Conservation (phyloP, 108 stramenopile species). For the Cyclotella kingstonii region DNA sequence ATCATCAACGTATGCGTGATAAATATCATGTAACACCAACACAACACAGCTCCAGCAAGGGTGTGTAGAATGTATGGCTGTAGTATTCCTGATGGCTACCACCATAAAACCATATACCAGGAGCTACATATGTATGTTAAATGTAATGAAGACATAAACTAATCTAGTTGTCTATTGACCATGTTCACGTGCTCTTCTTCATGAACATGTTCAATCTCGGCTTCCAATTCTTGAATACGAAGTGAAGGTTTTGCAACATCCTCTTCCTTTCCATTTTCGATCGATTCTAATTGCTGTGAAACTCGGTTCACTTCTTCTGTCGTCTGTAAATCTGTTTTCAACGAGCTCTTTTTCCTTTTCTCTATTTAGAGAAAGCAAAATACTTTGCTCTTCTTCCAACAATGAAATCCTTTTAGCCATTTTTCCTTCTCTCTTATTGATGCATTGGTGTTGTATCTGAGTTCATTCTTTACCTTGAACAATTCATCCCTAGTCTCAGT, state of each 20-base stretch:
- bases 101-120: no score
- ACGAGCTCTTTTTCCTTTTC: constrained; percentile 40
- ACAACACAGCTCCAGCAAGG: no score
- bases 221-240: constrained; percentile 38
- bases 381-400: constrained; percentile 28
- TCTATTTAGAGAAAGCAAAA: constrained; percentile 8
- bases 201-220: constrained; percentile 20
- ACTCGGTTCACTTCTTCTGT: constrained; percentile 40
- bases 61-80: no score
- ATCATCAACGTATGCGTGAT: no score
- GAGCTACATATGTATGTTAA: no score
- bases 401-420: constrained; percentile 17
- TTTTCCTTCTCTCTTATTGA: constrained; percentile 12
- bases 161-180: no score
- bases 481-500: constrained; percentile 24
- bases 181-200: no score
- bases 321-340: constrained; percentile 34
- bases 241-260: constrained; percentile 20
- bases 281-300: constrained; percentile 28
- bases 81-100: no score
- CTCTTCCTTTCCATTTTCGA: constrained; percentile 27
- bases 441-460: constrained; percentile 20
- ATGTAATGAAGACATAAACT: no score
- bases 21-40: no score
- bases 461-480: constrained; percentile 30